phyloP scores from a whole-genome alignment of 192 early-diverging fungal genomes.

The Entomortierella chlamydospora region DNA sequence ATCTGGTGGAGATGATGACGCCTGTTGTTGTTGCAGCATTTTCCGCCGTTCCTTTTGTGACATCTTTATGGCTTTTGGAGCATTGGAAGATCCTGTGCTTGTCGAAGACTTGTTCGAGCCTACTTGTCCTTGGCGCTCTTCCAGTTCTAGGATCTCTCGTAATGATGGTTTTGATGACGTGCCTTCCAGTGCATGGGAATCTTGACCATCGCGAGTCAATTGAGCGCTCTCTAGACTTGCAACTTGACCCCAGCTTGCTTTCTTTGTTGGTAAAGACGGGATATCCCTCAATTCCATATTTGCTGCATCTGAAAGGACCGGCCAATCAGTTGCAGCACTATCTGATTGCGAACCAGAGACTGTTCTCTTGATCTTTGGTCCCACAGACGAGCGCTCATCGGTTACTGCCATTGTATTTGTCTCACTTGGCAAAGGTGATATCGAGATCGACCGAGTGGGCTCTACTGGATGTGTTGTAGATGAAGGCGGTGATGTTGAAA shows the following conservation, averaged over 20 bases:
- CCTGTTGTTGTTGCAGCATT: constrained; percentile 31
- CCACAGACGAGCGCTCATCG: not conserved
- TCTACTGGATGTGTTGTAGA: not conserved
- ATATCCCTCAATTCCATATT: constrained; percentile 15
- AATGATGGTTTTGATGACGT: constrained; percentile 31
- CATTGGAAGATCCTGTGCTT: not conserved
- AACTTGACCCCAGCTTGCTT: constrained; percentile 27
- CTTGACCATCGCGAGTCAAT: not conserved
- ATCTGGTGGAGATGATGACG: constrained; percentile 3
- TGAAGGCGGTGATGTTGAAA: not conserved
- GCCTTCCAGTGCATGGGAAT: not conserved
- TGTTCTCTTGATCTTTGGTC: not conserved
- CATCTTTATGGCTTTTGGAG: constrained; percentile 33
- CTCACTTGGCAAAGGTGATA: not conserved
- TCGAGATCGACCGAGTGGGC: not conserved
- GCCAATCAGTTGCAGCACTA: not conserved
- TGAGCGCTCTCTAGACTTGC: constrained; percentile 8
- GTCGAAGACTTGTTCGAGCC: not conserved
- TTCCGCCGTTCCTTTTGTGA: constrained; percentile 54
- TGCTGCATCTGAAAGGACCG: constrained; percentile 1
- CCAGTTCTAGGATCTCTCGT: constrained; percentile 58
- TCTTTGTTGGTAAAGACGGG: constrained; percentile 8
- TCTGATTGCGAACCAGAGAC: not conserved
- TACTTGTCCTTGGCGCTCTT: constrained; percentile 26
- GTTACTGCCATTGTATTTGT: not conserved